Percentiles rank a stretch among this genome's conserved stretches.
phyloP scores from a whole-genome alignment of 2,329 filamentous ascomycete species.

The Teratosphaeria destructans region DNA sequence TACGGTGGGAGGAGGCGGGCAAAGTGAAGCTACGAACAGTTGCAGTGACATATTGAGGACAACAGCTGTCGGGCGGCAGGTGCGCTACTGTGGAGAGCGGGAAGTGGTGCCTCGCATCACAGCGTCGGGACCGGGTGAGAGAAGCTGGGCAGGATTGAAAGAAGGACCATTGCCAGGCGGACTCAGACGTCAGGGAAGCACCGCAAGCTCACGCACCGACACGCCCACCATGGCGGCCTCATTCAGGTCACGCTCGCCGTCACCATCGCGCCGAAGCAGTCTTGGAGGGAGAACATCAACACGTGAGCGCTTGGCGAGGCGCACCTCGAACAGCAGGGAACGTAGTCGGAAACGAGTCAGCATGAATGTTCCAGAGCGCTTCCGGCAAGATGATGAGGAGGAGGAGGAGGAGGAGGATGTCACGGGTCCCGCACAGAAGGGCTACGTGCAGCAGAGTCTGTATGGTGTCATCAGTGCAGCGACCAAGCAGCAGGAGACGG shows the following conservation, averaged over 20 bases:
- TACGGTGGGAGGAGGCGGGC: not conserved
- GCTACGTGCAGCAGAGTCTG: constrained; percentile 85
- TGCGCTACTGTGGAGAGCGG: not conserved
- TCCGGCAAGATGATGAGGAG: constrained; percentile 16
- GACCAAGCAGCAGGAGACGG: constrained; percentile 47
- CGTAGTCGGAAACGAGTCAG: constrained; percentile 1
- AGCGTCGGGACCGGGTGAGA: not conserved
- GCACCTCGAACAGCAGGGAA: not conserved
- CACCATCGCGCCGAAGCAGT: not conserved
- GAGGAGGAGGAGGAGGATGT: constrained; percentile 37
- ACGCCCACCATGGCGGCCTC: not conserved
- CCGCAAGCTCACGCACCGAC: not conserved
- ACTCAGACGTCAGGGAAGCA: not conserved
- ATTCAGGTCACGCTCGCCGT: not conserved
- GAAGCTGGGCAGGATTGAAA: not conserved
- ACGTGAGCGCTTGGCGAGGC: not conserved
- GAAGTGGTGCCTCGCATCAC: not conserved
- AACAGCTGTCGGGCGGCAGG: not conserved
- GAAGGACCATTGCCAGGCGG: not conserved
- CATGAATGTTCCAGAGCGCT: constrained; percentile 16
- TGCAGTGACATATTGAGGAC: not conserved
- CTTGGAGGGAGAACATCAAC: not conserved
- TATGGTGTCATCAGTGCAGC: constrained; percentile 87
- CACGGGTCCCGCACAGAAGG: constrained; percentile 44
- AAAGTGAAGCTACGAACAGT: not conserved